Conservation (phyloP, 2,329 filamentous ascomycete species). For the Ascochyta rabiei region DNA sequence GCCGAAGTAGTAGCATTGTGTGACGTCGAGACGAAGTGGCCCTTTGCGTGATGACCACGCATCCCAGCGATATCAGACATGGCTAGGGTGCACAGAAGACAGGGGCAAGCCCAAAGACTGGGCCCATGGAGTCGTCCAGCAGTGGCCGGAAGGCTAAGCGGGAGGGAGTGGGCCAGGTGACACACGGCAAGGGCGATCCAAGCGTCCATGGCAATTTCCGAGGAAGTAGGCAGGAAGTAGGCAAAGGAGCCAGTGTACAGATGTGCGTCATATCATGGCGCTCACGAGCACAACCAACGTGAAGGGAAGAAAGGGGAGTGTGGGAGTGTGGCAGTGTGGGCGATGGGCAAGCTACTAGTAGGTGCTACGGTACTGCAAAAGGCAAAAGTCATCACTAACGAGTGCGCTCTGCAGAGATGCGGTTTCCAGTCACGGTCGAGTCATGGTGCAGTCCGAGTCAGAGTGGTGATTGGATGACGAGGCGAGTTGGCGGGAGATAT, state of each 20-base stretch:
- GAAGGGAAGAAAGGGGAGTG: background rate
- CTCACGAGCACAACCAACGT: background rate
- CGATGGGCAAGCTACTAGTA: background rate
- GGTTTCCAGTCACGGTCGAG: constrained; percentile 16
- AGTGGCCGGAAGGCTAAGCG: constrained; percentile 8
- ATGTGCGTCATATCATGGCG: constrained; percentile 2
- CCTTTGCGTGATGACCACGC: constrained; percentile 5
- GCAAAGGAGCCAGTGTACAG: too few species aligned
- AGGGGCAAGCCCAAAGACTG: background rate
- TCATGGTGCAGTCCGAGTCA: constrained; percentile 8
- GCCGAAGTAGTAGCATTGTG: constrained; percentile 13
- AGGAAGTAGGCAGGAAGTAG: constrained; percentile 16
- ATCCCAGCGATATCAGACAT: constrained; percentile 20
- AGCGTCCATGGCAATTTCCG: constrained; percentile 39
- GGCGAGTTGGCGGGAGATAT: constrained; percentile 20
- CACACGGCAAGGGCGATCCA: constrained; percentile 30
- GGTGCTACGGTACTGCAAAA: too few species aligned
- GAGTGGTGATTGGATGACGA: constrained; percentile 15
- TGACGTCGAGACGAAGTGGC: constrained; percentile 27
- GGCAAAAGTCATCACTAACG: background rate
- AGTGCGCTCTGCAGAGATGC: background rate
- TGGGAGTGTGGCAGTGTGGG: too few species aligned
- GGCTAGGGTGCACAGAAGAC: constrained; percentile 5
- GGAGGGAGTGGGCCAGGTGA: constrained; percentile 20
- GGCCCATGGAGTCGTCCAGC: background rate